A percentile compares a stretch with the other conserved stretches of the same genome.
Conservation (phyloP, 192 early-diverging fungal genomes). For the Martensiomyces pterosporus region DNA sequence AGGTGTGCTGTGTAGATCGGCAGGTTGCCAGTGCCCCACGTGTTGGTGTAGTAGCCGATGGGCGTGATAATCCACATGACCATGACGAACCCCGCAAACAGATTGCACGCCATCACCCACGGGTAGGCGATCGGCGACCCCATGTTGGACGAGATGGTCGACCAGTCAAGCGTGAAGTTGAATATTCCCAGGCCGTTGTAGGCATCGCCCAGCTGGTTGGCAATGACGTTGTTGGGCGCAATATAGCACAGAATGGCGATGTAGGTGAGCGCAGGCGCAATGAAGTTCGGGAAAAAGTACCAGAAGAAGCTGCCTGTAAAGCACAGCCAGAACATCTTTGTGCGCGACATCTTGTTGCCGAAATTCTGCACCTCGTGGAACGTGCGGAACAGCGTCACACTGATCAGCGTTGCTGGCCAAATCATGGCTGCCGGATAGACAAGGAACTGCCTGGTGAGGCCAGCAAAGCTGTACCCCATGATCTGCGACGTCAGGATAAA, state of each 20-base stretch:
- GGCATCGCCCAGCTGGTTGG: slow-evolving; percentile 44
- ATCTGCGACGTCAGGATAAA: slow-evolving; percentile 68
- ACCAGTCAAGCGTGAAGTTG: slow-evolving; percentile 75
- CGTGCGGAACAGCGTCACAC: slow-evolving; percentile 71
- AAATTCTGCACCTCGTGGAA: slow-evolving; percentile 67
- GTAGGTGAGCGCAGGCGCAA: slow-evolving; percentile 62
- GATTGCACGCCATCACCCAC: slow-evolving; percentile 66
- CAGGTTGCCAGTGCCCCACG: slow-evolving; percentile 56
- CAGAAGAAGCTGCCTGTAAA: slow-evolving; percentile 50
- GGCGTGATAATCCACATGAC: slow-evolving; percentile 76
- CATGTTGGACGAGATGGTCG: slow-evolving; percentile 53
- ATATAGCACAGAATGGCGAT: slow-evolving; percentile 63
- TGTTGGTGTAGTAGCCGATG: slow-evolving; percentile 64
- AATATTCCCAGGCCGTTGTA: slow-evolving; percentile 65
- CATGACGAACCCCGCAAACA: slow-evolving; percentile 64
- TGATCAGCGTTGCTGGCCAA: slow-evolving; percentile 78
- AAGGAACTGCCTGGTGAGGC: slow-evolving; percentile 68
- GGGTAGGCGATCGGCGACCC: slow-evolving; percentile 68
- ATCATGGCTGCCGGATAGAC: slow-evolving; percentile 82
- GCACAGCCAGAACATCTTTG: slow-evolving; percentile 53
- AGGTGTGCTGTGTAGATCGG: slow-evolving; percentile 63
- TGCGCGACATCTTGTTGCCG: slow-evolving; percentile 50
- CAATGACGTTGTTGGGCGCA: slow-evolving; percentile 41
- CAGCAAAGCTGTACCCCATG: slow-evolving; percentile 66
- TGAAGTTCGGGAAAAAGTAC: slow-evolving; percentile 60